A percentile compares a stretch with the other conserved stretches of the same genome.
Conservation (phyloP, 1,139 yeast genomes). For the Saccharomycopsis phalli region DNA sequence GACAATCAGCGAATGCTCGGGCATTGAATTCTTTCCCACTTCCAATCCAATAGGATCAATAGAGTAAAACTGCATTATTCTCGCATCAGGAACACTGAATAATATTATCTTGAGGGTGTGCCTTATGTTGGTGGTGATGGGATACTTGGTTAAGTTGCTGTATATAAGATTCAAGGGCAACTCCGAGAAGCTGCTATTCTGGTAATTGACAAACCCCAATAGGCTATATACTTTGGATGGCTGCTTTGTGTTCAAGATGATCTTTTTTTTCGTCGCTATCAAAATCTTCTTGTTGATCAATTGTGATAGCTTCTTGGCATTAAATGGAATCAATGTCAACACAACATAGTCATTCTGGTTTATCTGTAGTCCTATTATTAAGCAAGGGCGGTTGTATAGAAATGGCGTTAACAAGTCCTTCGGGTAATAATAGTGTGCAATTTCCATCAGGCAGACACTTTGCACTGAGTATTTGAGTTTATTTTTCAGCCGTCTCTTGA, state of each 20-base stretch:
- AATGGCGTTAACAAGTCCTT: slow-evolving; percentile 15
- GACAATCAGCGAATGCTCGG: slow-evolving; percentile 16
- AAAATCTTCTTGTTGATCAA: not conserved
- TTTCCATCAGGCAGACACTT: too few species aligned
- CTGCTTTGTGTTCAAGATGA: too few species aligned
- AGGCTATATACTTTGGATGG: too few species aligned
- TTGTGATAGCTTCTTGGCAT: slow-evolving; percentile 7
- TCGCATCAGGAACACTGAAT: slow-evolving; percentile 68
- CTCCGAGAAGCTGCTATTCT: slow-evolving; percentile 1
- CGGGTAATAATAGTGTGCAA: slow-evolving; percentile 19
- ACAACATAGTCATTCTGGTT: slow-evolving; percentile 15
- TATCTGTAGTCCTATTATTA: slow-evolving; percentile 15
- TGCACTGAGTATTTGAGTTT: too few species aligned
- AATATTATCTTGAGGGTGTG: slow-evolving; percentile 37
- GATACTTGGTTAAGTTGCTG: slow-evolving; percentile 17
- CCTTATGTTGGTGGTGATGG: slow-evolving; percentile 17
- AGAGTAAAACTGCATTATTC: slow-evolving; percentile 72
- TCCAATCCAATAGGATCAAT: slow-evolving; percentile 63
- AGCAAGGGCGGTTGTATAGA: slow-evolving; percentile 17
- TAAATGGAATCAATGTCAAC: slow-evolving; percentile 17
- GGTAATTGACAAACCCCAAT: slow-evolving; percentile 19
- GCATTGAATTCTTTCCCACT: slow-evolving; percentile 26
- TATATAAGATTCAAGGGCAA: slow-evolving; percentile 17
- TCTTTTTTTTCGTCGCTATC: not conserved
- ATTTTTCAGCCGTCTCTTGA: too few species aligned